Base-by-base conservation (phyloP, 495 filamentous ascomycete genomes). In the Penicillium dipodomyicola region DNA sequence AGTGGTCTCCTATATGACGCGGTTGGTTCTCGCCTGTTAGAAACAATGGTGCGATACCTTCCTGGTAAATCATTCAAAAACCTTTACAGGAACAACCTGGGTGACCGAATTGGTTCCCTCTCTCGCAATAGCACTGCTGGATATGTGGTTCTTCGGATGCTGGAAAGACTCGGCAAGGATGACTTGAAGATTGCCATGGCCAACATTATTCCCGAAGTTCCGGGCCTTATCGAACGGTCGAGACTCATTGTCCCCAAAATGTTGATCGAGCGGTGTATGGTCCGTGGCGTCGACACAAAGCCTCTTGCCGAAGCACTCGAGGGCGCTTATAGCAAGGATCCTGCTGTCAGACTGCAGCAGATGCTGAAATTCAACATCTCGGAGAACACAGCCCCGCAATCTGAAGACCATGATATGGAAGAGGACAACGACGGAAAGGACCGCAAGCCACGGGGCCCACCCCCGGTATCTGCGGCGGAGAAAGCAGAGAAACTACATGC, bases 61-160 rank as follows among this genome's bases (percentile, higher is more conserved):
- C 91, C 92, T 0, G 92, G 90, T 29, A 96, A 90, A 65, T 79
- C 89, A 19, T 97, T 97, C 80, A 96, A 96, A 67, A 80, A 81
- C 20, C 69, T 98, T 0, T 88, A 93, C 65, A 82, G 80, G 41
- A 83, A 84, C 45, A 82, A 88, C 57, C 87, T 97, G 58, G 83
- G 82, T 53, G 85, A 86, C 2, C 82, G 90, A 6, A 86, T 97
- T 43, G 82, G 82, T 4, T 87, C 82, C 37, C 75, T 96, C 33
- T 80, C 93, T 2, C 87, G 90, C 42, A 97, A 97, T 69, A 91
- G 91, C 59, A 90, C 91, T 54, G 91, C 94, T 9, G 85, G 84
- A 20, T 97, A 94, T 64, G 88, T 93, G 5, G 88, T 90, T 9
- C 84, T 89, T 56, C 81, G 82, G 39, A 82, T 92, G 4, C 73